These are phyloP conservation scores for Neurospora sp. DNA, from an alignment of 495 filamentous ascomycete species.

Conservation along the genomic window DNA sequence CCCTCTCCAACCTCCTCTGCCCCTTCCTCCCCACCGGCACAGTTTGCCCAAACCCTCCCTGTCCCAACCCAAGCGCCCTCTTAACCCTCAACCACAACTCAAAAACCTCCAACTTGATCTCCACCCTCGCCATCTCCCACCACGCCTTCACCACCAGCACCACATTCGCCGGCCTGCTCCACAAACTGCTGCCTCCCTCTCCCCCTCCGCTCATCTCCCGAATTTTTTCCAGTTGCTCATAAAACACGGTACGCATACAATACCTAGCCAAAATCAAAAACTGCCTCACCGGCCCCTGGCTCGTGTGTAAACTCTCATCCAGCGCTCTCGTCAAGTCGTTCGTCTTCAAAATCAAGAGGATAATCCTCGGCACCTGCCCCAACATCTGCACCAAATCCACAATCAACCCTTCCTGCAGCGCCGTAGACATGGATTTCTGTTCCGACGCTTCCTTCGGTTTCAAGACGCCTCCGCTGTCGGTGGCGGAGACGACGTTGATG, in stretches of 20 bases:
- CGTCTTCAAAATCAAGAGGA: conserved; percentile 93
- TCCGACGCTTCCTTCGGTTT: conserved; percentile 57
- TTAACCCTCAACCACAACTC: conserved; percentile 48
- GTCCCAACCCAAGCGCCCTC: conserved; percentile 30
- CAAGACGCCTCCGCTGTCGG: conserved; percentile 41
- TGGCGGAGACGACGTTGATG: conserved; percentile 41
- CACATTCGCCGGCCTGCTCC: conserved; percentile 38
- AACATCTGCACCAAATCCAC: conserved; percentile 81
- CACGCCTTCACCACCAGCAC: conserved; percentile 38
- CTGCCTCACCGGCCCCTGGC: conserved; percentile 73
- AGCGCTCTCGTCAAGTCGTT: conserved; percentile 93
- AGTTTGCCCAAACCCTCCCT: background rate
- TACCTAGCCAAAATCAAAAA: conserved; percentile 94
- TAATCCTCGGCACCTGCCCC: conserved; percentile 79
- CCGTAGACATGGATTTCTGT: conserved; percentile 69
- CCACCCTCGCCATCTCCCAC: conserved; percentile 40
- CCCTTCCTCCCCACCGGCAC: background rate
- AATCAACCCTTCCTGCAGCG: conserved; percentile 79
- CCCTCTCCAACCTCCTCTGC: background rate
- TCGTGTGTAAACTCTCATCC: conserved; percentile 87
- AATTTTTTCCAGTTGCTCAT: conserved; percentile 73
- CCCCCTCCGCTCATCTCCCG: conserved; percentile 3
- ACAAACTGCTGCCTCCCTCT: conserved; percentile 25
- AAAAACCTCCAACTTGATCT: conserved; percentile 44
- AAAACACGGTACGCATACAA: conserved; percentile 77